Evolutionary conservation across 1,284 basidiomycete species (phyloP).

Genomic region (Cryptococcus sp.): DNA sequence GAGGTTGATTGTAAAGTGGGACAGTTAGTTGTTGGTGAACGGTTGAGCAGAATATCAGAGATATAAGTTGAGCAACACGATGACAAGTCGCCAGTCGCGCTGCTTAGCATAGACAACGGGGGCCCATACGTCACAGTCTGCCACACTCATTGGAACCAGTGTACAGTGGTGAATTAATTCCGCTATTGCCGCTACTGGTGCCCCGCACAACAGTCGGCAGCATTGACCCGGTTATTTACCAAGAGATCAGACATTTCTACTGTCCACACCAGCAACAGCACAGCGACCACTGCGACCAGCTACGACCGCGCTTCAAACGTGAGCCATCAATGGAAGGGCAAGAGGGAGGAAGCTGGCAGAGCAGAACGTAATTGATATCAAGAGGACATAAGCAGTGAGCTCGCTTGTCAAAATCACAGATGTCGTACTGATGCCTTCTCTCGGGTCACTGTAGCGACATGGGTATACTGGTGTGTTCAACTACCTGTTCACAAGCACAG

Average conservation of each 20-base stretch:
- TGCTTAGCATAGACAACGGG: neutral
- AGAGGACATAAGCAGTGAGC: too few relatives aligned
- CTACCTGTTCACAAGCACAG: too few relatives aligned
- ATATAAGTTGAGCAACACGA: slow-evolving; percentile 15
- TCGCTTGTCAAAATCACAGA: too few relatives aligned
- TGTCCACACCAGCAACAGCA: neutral
- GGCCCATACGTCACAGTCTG: slow-evolving; percentile 5
- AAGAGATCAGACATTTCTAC: neutral
- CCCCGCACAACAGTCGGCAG: slow-evolving; percentile 1
- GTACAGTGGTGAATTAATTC: slow-evolving; percentile 1
- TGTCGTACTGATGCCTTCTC: too few relatives aligned
- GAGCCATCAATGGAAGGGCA: too few relatives aligned
- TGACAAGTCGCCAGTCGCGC: slow-evolving; percentile 27
- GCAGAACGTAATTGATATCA: too few relatives aligned
- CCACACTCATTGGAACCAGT: neutral
- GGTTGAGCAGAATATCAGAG: too few relatives aligned
- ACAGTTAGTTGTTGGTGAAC: neutral
- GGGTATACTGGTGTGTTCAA: too few relatives aligned
- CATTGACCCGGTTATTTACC: neutral
- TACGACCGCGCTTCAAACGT: too few relatives aligned
- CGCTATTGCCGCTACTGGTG: slow-evolving; percentile 7
- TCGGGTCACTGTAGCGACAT: too few relatives aligned
- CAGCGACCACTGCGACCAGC: too few relatives aligned
- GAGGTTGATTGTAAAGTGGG: neutral
- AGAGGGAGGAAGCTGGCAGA: too few relatives aligned